Base-by-base conservation (phyloP, 2,329 filamentous ascomycete genomes). In the Pseudopyrenochaeta lycopersici region DNA sequence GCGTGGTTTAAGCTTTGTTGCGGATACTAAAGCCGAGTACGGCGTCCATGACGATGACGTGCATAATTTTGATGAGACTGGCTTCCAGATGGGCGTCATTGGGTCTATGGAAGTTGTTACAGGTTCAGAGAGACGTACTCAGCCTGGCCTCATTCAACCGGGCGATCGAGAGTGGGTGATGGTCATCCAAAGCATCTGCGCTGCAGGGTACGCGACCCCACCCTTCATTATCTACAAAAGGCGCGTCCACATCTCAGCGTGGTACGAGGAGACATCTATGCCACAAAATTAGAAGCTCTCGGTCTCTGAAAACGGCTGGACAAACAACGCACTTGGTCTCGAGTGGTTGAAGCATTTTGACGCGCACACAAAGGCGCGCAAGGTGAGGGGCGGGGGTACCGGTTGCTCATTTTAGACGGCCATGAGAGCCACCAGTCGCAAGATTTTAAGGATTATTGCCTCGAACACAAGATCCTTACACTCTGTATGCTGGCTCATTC, bases 31-130 rank as follows among this genome's bases (percentile, higher is more conserved):
- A 36, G 46, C 35, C 5, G 52, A 54, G 44, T 58, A 58, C 18
- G 29, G 46, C 7, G 23, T 62, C 35, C 30, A 52, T 4, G 21
- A 58, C 20, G 15, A 58, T 7, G 38, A 50, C 39, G 10, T 55
- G 1, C 35, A 55, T 39, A 55, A 55, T 41, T 51, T 55, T 35
- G 31, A 70, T 50, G 55, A 76, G 54, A 27, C 63, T 30, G 66
- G 66, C 44, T 75, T 74, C 63, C 56, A 64, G 23, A 27, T 27
- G 23, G 23, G 23, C 23, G 23, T 27, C 23, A 27, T 27, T 27
- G 23, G 23, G 4, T 41, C 47, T 11, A 32, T 43, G 7, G 68
- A 58, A 27, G 52, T 63, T 33, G 18, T 55, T 31, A 61, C 29
- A 44, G 36, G 45, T 9, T 41, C 17, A 38, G 33, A 62, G 35